Base-by-base conservation (phyloP, 192 early-diverging fungal genomes). In the Lunasporangiospora selenospora region DNA sequence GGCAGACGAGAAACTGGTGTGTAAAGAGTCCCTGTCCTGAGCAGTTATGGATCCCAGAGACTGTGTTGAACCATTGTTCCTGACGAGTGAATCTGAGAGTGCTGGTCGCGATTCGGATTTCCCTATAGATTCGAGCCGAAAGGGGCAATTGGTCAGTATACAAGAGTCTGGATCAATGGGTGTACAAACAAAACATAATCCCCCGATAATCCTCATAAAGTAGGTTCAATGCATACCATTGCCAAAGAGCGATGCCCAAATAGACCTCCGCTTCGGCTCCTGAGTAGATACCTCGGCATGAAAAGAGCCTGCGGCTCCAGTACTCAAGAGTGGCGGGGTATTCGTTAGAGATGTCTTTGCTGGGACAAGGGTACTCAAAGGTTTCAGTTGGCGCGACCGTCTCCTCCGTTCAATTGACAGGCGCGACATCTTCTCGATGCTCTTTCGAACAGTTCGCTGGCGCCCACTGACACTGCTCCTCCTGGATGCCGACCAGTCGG, bases 181-280 rank as follows among this genome's bases (percentile, higher is more conserved):
- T n/a, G n/a, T n/a, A n/a, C n/a, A n/a, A n/a, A n/a, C n/a, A n/a
- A n/a, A n/a, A n/a, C n/a, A n/a, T n/a, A n/a, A n/a, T n/a, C n/a
- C n/a, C n/a, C n/a, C n/a, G n/a, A n/a, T n/a, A n/a, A n/a, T n/a
- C n/a, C n/a, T 19, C 46, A 27, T 47, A 26, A 47, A 26, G n/a
- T n/a, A n/a, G n/a, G n/a, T n/a, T n/a, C n/a, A n/a, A 47, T 6
- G 18, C 52, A 6, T 37, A 73, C 69, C 53, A 41, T 61, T 61
- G 3, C 67, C 69, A 36, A 73, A 73, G 6, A 73, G 15, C 2
- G 69, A 73, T 53, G 69, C 60, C 69, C 69, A 73, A 7, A 73
- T 33, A 5, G 69, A 73, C 36, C 44, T 53, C 13, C 69, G 59
- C 38, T 73, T 73, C 27, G 69, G 69, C 30, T 54, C 21, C 37